Evolutionary conservation across 352 stramenopile genomes (phyloP), one percentile per base, ranked within the genome.

Genomic region (Phytopythium kandeliae): DNA sequence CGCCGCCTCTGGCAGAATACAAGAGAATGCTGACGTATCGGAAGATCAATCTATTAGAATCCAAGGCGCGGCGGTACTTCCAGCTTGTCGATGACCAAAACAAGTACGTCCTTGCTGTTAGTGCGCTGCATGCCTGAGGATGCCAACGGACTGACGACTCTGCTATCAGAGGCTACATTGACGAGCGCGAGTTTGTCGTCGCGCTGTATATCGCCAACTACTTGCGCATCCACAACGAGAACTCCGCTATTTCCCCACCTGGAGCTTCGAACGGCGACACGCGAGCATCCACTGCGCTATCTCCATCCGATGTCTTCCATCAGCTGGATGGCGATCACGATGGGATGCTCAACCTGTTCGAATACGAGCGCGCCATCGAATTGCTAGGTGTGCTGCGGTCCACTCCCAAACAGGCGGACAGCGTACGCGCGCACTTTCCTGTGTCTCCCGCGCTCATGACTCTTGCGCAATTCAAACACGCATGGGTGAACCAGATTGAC

Each of bases 141-240:
- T 16, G 34, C 13, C 15, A 16, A 38, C 19, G 13, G 38, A 12
- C 21, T 30, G 13, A 45, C 21, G 16, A 3, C 21, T 13, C 43
- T 12, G 3, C n/a, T 10, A 45, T 19, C 31, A 85, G 69, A 48
- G 74, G 75, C 1, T 87, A 74, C 51, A 84, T 85, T 25, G 78
- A 90, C 51, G 76, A 87, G 52, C 69, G 76, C 2, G 77, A 89
- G 48, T 91, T 91, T 54, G 73, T 91, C 13, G 55, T 76, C 5
- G 79, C 77, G 17, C 61, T 91, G 50, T 89, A 91, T 48, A 75
- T 91, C 42, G 85, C 79, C 24, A 87, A 89, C 51, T 71, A 79
- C 48, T 69, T 91, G 16, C 71, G 75, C 3, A 11, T 50, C 12
- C 54, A 67, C 35, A 41, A 38, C 19, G 44, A 46, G 40, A 9